Evolutionary conservation across 176 grass and related monocot genomes (phyloP), one percentile per base, ranked within the genome.

Genomic region (Oropetium thomaeum): DNA sequence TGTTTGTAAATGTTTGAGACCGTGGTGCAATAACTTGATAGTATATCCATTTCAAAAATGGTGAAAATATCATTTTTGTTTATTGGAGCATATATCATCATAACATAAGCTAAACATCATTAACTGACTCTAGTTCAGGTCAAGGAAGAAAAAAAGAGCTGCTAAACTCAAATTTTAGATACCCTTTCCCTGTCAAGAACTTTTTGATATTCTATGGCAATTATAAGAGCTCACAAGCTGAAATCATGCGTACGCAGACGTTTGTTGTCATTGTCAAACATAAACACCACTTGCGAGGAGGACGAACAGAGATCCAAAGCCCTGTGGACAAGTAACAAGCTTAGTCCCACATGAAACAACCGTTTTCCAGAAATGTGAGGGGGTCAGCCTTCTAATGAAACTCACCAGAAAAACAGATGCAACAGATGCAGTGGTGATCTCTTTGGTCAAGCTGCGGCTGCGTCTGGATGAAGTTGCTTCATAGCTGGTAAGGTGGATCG

Each of bases 211-310:
- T 49, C 44, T 69, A 69, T 28, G 25, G 9, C 2, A 17, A 28
- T 32, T 32, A 17, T 49, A 34, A 51, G 44, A 70, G n/a, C 38
- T 41, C 39, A 28, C 22, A 28, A 45, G 65, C 40, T 1, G 55
- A 43, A 69, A 42, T 45, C 61, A 75, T 30, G 26, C 35, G 10
- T 20, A 28, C 48, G 57, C 43, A 60, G 53, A 10, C 28, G 58
- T 4, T 28, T 34, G 34, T 30, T 20, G 45, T 89, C 65, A 85
- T 30, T 20, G 45, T 89, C 65, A 85, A 59, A 93, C 84, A 58
- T 88, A 90, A 68, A 93, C 84, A 45, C 87, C 87, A 63, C 54
- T 80, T 39, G 87, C 81, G 3, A 93, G 91, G 73, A 93, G 87
- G 27, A 88, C 26, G 26, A 90, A 90, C 20, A 93, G 83, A 74